Evolutionary conservation across 140 eudicot genomes (phyloP), one percentile per base, ranked within the genome.

Genomic region (Stevia rebaudiana): DNA sequence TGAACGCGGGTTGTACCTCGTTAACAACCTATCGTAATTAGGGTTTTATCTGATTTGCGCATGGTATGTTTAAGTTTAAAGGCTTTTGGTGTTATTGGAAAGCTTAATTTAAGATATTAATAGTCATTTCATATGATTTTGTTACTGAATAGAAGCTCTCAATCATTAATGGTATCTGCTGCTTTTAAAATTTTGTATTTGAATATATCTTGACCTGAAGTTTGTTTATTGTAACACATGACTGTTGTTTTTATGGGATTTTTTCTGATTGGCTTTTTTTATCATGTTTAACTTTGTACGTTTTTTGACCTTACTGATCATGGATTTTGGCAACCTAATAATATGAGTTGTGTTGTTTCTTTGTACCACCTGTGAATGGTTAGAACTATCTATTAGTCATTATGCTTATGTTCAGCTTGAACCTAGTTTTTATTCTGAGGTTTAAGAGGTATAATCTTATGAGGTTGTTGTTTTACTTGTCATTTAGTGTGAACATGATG

Each of bases 41-140:
- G 65, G 57, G 77, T 63, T 72, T 62, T 72, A 13, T 69, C 11
- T 2, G 55, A 24, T 63, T 43, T 24, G 16, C 28, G 65, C 44
- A 6, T 68, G 6, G 12, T 16, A 22, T 33, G 22, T 47, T 48
- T 15, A 11, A 31, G 21, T 65, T 22, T 25, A 43, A 2, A 5
- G 28, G 58, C 30, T 65, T 18, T 21, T 48, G 3, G 12, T 39
- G 48, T 1, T 65, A 11, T 0, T 48, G 7, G 70, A 31, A 37
- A 35, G 28, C 17, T 46, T 17, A 16, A 0, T 47, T 1, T 46
- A 19, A 31, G 49, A 35, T 65, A 12, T 31, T n/a, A n/a, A n/a
- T 31, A 43, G 31, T 18, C 24, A 6, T 46, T 10, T n/a, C 33
- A 8, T 40, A 17, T 16, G 23, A 44, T 25, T 46, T 44, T 16